A percentile compares a stretch with the other conserved stretches of the same genome.
Evolutionary conservation across 768 basidiomycete genomes (phyloP).

Genomic region (Tricholoma matsutake): DNA sequence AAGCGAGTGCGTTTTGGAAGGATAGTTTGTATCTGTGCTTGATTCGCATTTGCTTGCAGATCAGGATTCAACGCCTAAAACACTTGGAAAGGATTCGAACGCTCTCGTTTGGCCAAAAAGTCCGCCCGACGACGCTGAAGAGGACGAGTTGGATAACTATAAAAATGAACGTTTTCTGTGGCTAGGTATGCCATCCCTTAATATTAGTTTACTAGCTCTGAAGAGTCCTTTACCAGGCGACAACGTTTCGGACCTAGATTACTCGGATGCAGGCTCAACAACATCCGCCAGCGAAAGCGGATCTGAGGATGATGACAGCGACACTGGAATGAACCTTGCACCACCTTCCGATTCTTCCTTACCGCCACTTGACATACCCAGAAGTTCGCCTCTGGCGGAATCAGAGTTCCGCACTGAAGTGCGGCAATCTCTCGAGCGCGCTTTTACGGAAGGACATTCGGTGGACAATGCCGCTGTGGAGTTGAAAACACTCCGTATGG

Average conservation of each 20-base stretch:
- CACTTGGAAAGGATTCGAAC: slow-evolving; percentile 68
- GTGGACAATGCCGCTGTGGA: slow-evolving; percentile 94
- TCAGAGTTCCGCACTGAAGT: slow-evolving; percentile 77
- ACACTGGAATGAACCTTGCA: slow-evolving; percentile 35
- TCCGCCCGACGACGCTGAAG: slow-evolving; percentile 61
- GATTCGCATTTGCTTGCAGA: slow-evolving; percentile 34
- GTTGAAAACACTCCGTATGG: slow-evolving; percentile 95
- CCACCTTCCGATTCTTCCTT: slow-evolving; percentile 49
- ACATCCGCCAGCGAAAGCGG: slow-evolving; percentile 52
- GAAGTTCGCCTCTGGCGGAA: slow-evolving; percentile 43
- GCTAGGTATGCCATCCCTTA: slow-evolving; percentile 45
- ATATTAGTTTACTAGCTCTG: neutral
- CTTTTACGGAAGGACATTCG: slow-evolving; percentile 87
- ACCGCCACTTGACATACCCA: slow-evolving; percentile 38
- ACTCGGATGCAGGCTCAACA: slow-evolving; percentile 57
- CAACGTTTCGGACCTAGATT: slow-evolving; percentile 55
- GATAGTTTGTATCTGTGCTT: neutral
- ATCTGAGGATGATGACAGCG: slow-evolving; percentile 38
- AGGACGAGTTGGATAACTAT: slow-evolving; percentile 58
- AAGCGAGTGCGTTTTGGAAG: slow-evolving; percentile 49
- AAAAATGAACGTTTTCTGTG: slow-evolving; percentile 73
- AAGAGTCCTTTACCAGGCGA: slow-evolving; percentile 46
- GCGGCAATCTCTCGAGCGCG: slow-evolving; percentile 83
- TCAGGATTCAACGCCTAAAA: slow-evolving; percentile 42
- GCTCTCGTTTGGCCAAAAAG: slow-evolving; percentile 80